Evolutionary conservation across 2,329 filamentous ascomycete genomes (phyloP), one percentile per base, ranked within the genome.

Genomic region (Emericellopsis cladophorae): DNA sequence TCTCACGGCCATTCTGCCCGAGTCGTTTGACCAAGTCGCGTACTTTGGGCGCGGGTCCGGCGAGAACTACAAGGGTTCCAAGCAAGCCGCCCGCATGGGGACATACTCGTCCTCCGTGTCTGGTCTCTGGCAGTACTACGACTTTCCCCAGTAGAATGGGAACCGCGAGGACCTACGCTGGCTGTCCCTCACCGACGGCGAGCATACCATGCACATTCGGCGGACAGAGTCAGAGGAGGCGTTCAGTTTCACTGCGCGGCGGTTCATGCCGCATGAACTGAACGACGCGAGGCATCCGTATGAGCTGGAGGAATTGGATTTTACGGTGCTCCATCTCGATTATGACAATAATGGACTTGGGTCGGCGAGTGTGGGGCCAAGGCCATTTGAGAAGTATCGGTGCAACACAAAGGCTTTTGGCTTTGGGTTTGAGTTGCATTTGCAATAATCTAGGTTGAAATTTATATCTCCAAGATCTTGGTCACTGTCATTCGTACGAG

Each of bases 1-100:
- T 0, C 50, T 74, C 57, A 64, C 36, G 45, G 68, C 35, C 52
- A 59, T 42, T 37, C 68, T 16, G 53, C 62, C 7, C 37, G 51
- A 6, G 37, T 50, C 36, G 10, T 48, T 51, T n/a, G 37, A 47
- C 40, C 31, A 47, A 1, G 48, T 45, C 2, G 46, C 55, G 4
- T 76, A 70, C 70, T 73, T 70, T 46, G 72, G 72, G 7, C 64
- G 66, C 4, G 71, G 72, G 0, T 67, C 67, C 0, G 66, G 66
- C 4, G 70, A 74, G 48, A 64, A 57, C 10, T 75, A 74, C 54
- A 61, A 58, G 39, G 72, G 75, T 53, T 69, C 62, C 48, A 70
- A 71, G 42, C 46, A 62, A 10, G 65, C 64, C 0, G 64, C 68
- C 37, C 54, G 51, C 1, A 49, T 70, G 1, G 68, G 63, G 1